phyloP scores from a whole-genome alignment of 2,329 filamentous ascomycete genomes.

The Aspergillus tubingensis region DNA sequence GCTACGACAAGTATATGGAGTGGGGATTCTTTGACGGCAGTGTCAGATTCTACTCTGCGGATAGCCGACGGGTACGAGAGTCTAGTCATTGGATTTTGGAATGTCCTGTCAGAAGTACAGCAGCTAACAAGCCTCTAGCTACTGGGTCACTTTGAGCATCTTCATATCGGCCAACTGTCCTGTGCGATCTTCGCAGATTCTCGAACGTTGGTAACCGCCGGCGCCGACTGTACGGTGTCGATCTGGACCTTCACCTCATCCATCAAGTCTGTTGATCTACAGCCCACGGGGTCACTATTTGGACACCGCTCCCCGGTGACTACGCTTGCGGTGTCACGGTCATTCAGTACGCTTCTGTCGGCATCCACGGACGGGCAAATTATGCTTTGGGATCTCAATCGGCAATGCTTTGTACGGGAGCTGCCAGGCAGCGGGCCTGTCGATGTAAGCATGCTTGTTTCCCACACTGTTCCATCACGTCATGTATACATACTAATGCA shows the following conservation, averaged over 20 bases:
- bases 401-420: constrained; percentile 79
- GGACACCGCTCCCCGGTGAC: constrained; percentile 85
- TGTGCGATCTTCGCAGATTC: constrained; percentile 83
- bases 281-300: constrained; percentile 78
- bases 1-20: constrained; percentile 87
- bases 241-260: constrained; percentile 72
- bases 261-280: constrained; percentile 73
- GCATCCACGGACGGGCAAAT: constrained; percentile 79
- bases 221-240: constrained; percentile 87
- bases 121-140: constrained; percentile 43
- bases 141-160: constrained; percentile 86
- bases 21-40: constrained; percentile 96
- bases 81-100: background rate
- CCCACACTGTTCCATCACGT: too few species aligned
- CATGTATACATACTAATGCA: constrained; percentile 10
- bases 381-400: constrained; percentile 92
- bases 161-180: constrained; percentile 88
- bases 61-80: constrained; percentile 67
- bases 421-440: constrained; percentile 60
- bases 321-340: constrained; percentile 78
- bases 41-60: constrained; percentile 84
- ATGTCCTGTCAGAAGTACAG: background rate
- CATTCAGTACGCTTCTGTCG: constrained; percentile 85
- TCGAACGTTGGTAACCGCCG: constrained; percentile 85
- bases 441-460: constrained; percentile 37